Evolutionary conservation across 192 early-diverging fungal species (phyloP).

Genomic region (Coemansia sp.): DNA sequence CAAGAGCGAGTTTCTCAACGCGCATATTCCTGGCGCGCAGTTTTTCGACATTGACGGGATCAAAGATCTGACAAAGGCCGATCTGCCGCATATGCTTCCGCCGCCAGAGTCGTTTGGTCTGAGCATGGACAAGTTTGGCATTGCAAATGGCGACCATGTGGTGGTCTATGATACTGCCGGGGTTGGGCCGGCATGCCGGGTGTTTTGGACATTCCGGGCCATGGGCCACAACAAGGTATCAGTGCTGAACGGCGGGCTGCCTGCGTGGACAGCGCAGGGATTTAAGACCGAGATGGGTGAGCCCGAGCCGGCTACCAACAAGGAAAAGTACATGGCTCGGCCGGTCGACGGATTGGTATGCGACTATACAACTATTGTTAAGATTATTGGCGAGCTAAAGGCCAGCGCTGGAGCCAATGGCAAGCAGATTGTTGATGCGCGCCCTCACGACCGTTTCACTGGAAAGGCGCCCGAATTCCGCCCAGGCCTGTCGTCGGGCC

Average conservation of each 20-base stretch:
- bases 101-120: conserved; percentile 63
- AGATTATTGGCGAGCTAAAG: conserved; percentile 51
- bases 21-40: conserved; percentile 65
- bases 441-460: conserved; percentile 51
- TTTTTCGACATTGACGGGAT: conserved; percentile 91
- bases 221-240: conserved; percentile 86
- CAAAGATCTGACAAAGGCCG: conserved; percentile 61
- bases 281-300: conserved; percentile 19
- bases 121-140: conserved; percentile 67
- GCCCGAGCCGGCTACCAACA: conserved; percentile 17
- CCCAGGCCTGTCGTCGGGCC: conserved; percentile 68
- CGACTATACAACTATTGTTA: conserved; percentile 57
- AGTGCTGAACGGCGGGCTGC: conserved; percentile 85
- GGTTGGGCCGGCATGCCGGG: conserved; percentile 75
- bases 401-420: conserved; percentile 13
- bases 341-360: conserved; percentile 44
- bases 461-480: conserved; percentile 79
- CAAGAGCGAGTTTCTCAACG: conserved; percentile 63
- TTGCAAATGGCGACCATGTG: conserved; percentile 75
- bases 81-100: conserved; percentile 91
- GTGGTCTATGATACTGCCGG: conserved; percentile 87
- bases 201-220: conserved; percentile 89
- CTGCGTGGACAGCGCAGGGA: conserved; percentile 63
- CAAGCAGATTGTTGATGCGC: conserved; percentile 68
- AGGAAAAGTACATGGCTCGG: conserved; percentile 14